Percentiles rank a stretch among this genome's conserved stretches.
phyloP scores from a whole-genome alignment of 345 rosid genomes.

The Draba incana region DNA sequence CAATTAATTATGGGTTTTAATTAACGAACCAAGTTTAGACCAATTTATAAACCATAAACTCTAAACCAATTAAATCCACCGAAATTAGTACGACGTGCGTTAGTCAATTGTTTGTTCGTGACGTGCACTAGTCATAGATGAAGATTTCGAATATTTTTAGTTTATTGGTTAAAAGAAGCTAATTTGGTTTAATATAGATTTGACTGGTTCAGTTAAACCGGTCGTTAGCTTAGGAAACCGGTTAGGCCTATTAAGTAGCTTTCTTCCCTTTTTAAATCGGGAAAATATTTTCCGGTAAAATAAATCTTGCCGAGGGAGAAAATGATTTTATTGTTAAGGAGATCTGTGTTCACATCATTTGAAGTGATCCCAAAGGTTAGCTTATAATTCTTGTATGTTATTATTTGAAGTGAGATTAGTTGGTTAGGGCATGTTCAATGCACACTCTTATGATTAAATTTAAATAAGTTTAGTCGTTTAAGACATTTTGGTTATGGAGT shows the following conservation, averaged over 20 bases:
- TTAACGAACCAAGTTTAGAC: slow-evolving; percentile 7
- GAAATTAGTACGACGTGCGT: slow-evolving; percentile 22
- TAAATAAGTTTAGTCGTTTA: too few species aligned
- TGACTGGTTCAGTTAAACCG: slow-evolving; percentile 21
- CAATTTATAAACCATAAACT: neutral
- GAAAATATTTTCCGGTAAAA: neutral
- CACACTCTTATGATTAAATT: too few species aligned
- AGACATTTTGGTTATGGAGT: too few species aligned
- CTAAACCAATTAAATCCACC: slow-evolving; percentile 17
- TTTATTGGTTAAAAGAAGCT: neutral
- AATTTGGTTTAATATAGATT: neutral
- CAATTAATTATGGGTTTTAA: neutral
- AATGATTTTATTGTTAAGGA: neutral
- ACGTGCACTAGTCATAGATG: slow-evolving; percentile 28
- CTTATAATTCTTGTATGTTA: slow-evolving; percentile 11
- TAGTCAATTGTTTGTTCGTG: slow-evolving; percentile 11
- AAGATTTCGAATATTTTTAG: neutral
- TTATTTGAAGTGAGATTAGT: neutral
- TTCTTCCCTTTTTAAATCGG: neutral
- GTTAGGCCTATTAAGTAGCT: slow-evolving; percentile 7
- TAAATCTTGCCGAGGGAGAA: neutral
- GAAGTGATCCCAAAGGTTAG: neutral
- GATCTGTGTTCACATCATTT: neutral
- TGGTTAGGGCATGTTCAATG: too few species aligned
- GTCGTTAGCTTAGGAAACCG: neutral